Percentiles rank a stretch among this genome's conserved stretches.
Conservation (phyloP, 805 yeast species). For the Metschnikowia orientalis region DNA sequence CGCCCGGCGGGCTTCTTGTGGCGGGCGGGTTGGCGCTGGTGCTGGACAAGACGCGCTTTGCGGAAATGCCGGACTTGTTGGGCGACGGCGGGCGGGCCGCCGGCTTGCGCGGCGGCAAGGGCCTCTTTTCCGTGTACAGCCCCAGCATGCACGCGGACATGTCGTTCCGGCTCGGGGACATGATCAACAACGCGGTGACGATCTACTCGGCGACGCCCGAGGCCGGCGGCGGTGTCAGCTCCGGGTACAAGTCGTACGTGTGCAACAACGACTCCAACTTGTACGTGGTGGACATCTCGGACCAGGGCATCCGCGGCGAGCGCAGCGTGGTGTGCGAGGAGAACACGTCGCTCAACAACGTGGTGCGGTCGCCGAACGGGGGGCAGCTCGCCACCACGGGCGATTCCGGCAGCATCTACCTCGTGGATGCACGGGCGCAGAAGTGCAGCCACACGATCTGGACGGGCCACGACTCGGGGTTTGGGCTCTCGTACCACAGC, state of each 20-base stretch:
- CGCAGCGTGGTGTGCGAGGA: slow-evolving; percentile 43
- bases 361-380: slow-evolving; percentile 52
- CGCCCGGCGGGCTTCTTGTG: slow-evolving; percentile 45
- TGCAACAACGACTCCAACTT: slow-evolving; percentile 82
- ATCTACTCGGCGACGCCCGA: slow-evolving; percentile 34
- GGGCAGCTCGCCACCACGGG: slow-evolving; percentile 56
- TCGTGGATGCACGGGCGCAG: slow-evolving; percentile 43
- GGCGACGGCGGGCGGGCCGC: slow-evolving; percentile 2
- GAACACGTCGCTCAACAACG: slow-evolving; percentile 71
- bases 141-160: slow-evolving; percentile 44
- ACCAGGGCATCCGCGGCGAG: slow-evolving; percentile 40
- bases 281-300: slow-evolving; percentile 57
- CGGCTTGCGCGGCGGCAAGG: slow-evolving; percentile 45
- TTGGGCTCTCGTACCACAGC: slow-evolving; percentile 75
- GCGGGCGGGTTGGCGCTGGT: slow-evolving; percentile 48
- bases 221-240: slow-evolving; percentile 1
- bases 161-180: slow-evolving; percentile 65
- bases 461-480: slow-evolving; percentile 72
- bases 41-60: slow-evolving; percentile 25
- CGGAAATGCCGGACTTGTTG: slow-evolving; percentile 22
- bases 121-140: slow-evolving; percentile 57
- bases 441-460: slow-evolving; percentile 38
- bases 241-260: slow-evolving; percentile 58
- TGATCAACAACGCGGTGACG: slow-evolving; percentile 77
- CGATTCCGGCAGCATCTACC: slow-evolving; percentile 63